A percentile compares a stretch with the other conserved stretches of the same genome.
phyloP scores from a whole-genome alignment of 305 asterid species.

The Solanum aculeatissimum region DNA sequence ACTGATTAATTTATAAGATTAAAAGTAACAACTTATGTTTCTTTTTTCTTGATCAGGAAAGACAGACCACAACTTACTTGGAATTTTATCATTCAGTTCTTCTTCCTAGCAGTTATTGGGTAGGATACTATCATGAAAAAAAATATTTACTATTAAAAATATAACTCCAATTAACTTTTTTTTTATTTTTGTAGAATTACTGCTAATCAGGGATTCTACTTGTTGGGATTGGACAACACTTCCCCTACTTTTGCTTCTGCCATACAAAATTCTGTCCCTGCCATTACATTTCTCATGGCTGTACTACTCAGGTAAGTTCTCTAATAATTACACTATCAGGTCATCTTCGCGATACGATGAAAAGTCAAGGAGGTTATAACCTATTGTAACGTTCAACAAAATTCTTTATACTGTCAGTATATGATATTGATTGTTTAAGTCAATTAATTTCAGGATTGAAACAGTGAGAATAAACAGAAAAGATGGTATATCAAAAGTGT shows the following conservation, averaged over 20 bases:
- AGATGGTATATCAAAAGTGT: conserved; percentile 86
- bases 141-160: too few species aligned
- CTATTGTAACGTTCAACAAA: background rate
- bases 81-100: conserved; percentile 68
- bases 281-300: conserved; percentile 94
- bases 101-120: conserved; percentile 95
- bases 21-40: background rate
- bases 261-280: conserved; percentile 93
- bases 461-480: conserved; percentile 69
- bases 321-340: background rate
- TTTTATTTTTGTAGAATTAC: conserved; percentile 46
- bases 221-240: conserved; percentile 90
- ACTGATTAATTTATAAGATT: background rate
- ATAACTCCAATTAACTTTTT: too few species aligned
- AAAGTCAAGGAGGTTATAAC: too few species aligned
- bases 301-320: conserved; percentile 55
- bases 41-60: conserved; percentile 49
- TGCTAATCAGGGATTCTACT: conserved; percentile 93
- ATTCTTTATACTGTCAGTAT: background rate
- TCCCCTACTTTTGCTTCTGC: conserved; percentile 99
- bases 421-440: background rate
- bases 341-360: background rate
- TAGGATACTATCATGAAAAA: conserved; percentile 13
- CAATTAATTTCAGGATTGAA: conserved; percentile 49
- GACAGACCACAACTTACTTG: conserved; percentile 75